Conservation (phyloP, 768 basidiomycete genomes). For the Hypsizygus marmoreus region DNA sequence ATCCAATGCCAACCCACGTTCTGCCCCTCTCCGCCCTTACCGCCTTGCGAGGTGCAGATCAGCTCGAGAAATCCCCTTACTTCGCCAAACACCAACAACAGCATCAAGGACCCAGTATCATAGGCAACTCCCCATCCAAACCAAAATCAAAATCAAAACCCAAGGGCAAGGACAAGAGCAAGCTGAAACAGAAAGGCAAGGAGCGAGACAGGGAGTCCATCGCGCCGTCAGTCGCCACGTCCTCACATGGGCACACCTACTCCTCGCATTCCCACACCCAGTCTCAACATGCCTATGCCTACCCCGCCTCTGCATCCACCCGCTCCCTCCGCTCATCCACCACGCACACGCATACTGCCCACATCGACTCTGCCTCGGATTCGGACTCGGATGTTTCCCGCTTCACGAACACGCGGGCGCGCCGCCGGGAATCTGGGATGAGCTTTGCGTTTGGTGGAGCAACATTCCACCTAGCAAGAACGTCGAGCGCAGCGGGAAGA, state of each 20-base stretch:
- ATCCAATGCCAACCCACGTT: constrained; percentile 36
- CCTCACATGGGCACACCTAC: no score
- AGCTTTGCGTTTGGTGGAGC: no score
- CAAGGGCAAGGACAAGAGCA: constrained; percentile 6
- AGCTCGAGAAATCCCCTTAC: constrained; percentile 28
- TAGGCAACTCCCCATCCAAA: neutral
- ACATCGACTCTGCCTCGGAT: neutral
- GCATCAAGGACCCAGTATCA: neutral
- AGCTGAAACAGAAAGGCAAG: neutral
- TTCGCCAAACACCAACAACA: constrained; percentile 1
- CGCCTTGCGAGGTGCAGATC: constrained; percentile 45
- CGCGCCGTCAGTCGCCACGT: no score
- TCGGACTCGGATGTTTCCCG: constrained; percentile 2
- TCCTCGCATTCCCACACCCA: neutral
- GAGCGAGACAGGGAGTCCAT: no score
- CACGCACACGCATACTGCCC: neutral
- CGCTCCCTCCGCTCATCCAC: neutral
- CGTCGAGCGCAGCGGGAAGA: no score
- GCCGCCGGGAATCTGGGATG: no score
- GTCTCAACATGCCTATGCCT: neutral
- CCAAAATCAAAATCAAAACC: constrained; percentile 1
- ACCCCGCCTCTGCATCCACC: neutral
- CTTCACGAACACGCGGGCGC: neutral
- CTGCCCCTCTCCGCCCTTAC: constrained; percentile 42
- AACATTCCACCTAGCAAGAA: no score